phyloP scores from a whole-genome alignment of 2,329 filamentous ascomycete genomes.

The Aureobasidium namibiae region DNA sequence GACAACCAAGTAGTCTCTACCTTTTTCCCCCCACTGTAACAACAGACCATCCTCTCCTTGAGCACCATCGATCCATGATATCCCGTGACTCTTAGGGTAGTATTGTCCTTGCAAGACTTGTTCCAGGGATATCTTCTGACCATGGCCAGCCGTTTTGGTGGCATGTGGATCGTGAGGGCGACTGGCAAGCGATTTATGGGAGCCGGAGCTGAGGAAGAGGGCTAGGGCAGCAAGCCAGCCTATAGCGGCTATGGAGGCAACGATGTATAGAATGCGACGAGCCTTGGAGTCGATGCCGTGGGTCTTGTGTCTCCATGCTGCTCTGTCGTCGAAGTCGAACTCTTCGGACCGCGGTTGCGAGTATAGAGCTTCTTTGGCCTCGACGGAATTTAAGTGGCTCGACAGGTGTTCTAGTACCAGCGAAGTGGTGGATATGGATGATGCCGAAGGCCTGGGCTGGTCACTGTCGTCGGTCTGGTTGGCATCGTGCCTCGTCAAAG shows the following conservation, averaged over 20 bases:
- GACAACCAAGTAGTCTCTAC: slow-evolving; percentile 71
- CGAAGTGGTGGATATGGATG: slow-evolving; percentile 77
- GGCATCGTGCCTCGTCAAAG: slow-evolving; percentile 31
- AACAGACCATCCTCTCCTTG: slow-evolving; percentile 76
- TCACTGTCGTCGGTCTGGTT: slow-evolving; percentile 26
- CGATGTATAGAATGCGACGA: slow-evolving; percentile 54
- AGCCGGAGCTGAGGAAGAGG: slow-evolving; percentile 56
- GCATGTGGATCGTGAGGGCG: slow-evolving; percentile 62
- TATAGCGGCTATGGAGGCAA: slow-evolving; percentile 52
- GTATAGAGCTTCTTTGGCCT: slow-evolving; percentile 40
- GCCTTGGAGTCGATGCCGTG: slow-evolving; percentile 53
- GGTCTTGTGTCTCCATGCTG: slow-evolving; percentile 34
- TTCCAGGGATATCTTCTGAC: slow-evolving; percentile 65
- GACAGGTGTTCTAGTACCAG: slow-evolving; percentile 71
- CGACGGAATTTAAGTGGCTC: slow-evolving; percentile 39
- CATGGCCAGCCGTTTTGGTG: slow-evolving; percentile 52
- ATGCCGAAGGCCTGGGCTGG: slow-evolving; percentile 47
- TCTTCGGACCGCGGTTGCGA: slow-evolving; percentile 28
- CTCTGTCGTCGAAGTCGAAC: slow-evolving; percentile 45
- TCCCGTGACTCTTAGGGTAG: slow-evolving; percentile 53
- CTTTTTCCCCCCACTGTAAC: slow-evolving; percentile 57
- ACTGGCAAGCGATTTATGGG: slow-evolving; percentile 57
- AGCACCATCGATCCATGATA: slow-evolving; percentile 69
- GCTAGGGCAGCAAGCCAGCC: slow-evolving; percentile 62
- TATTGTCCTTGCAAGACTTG: slow-evolving; percentile 62